Evolutionary conservation across 352 stramenopile species (phyloP), one percentile per base, ranked within the genome.

Genomic region (Globisporangium nagaii): DNA sequence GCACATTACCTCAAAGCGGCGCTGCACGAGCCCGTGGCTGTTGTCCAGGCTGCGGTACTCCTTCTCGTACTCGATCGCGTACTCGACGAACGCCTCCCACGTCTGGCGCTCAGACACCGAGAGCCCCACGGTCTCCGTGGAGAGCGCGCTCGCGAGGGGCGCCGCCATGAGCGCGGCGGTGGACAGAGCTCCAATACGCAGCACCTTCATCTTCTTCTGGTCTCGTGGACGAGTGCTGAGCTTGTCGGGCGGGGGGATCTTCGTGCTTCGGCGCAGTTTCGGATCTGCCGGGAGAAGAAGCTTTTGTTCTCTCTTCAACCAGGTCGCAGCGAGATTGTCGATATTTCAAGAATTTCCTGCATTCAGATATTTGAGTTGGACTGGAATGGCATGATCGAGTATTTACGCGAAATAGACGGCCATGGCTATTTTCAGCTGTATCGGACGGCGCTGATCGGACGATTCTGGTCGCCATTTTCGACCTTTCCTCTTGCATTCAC

Each of bases 71-170:
- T 83, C 71, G 34, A 80, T 62, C 7, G 71, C 71, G 56, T 85
- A 83, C 48, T 83, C 67, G 19, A 85, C 67, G 42, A 85, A 85
- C 17, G 56, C 39, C 25, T 73, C 63, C 74, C 74, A 85, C 47
- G 44, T 61, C 39, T 61, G 44, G 44, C 71, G 70, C 45, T 77
- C 42, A 2, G 48, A 40, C 36, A 17, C 50, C 3, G 30, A 36
- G n/a, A 56, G 36, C 36, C 50, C 50, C 9, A 48, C 50, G 15
- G 31, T 46, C 11, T 56, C 50, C 50, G 39, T 48, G 36, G 50
- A 35, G n/a, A 56, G 28, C 8, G 50, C 50, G 25, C 19, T 48
- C 35, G 50, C 22, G 36, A 39, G 27, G 22, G 50, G 50, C n/a
- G 50, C 27, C 28, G 39, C 25, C 50, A 36, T 48, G 19, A 56